phyloP scores from a whole-genome alignment of 805 yeast genomes.

The Saccharomycopsis fodiens region DNA sequence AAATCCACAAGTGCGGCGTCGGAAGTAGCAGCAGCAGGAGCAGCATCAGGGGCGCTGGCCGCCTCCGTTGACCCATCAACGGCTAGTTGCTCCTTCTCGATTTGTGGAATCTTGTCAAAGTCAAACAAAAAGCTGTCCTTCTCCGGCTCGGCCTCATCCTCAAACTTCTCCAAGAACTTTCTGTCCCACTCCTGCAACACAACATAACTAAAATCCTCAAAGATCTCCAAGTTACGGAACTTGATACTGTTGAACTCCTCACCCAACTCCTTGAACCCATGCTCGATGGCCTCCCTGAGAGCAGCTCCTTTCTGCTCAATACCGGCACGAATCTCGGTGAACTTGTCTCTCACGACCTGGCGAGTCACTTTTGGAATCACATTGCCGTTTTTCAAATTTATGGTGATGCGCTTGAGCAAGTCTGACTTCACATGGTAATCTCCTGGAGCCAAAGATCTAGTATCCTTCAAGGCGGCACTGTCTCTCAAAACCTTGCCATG shows the following conservation, averaged over 20 bases:
- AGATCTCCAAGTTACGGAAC: slow-evolving; percentile 48
- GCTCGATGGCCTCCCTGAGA: slow-evolving; percentile 23
- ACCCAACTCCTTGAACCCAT: slow-evolving; percentile 26
- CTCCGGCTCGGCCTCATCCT: background rate
- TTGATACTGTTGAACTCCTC: slow-evolving; percentile 32
- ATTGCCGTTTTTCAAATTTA: slow-evolving; percentile 26
- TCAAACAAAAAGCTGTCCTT: slow-evolving; percentile 10
- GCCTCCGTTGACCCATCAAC: slow-evolving; percentile 1
- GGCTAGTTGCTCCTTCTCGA: background rate
- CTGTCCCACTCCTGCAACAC: slow-evolving; percentile 45
- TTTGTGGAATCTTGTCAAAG: slow-evolving; percentile 9
- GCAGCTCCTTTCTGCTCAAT: slow-evolving; percentile 28
- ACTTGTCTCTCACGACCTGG: slow-evolving; percentile 38
- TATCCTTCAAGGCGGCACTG: slow-evolving; percentile 1
- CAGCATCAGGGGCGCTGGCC: background rate
- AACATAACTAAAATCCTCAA: slow-evolving; percentile 68
- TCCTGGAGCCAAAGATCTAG: slow-evolving; percentile 14
- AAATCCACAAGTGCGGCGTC: slow-evolving; percentile 9
- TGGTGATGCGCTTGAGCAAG: slow-evolving; percentile 10
- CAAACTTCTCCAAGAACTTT: slow-evolving; percentile 12
- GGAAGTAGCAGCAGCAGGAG: background rate
- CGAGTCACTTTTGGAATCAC: slow-evolving; percentile 36
- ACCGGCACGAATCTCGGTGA: slow-evolving; percentile 28
- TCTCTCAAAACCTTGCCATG: slow-evolving; percentile 23
- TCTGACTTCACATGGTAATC: slow-evolving; percentile 11